Conservation (phyloP, 495 filamentous ascomycete genomes). For the Penicillium paradoxum region DNA sequence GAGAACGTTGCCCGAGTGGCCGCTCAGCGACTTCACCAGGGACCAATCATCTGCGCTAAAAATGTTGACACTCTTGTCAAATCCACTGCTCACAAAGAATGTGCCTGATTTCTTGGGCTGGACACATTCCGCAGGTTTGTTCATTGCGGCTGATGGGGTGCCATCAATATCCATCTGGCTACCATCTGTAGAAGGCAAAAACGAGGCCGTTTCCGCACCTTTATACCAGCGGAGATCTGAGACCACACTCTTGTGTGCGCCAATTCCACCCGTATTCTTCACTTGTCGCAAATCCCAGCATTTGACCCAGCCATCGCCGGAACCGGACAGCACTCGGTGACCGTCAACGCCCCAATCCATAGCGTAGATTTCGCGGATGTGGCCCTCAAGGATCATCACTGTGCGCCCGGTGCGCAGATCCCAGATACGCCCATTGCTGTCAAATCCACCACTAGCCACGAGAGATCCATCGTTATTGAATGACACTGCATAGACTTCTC, state of each 20-base stretch:
- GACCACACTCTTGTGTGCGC: slow-evolving; percentile 87
- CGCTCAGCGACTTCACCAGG: slow-evolving; percentile 77
- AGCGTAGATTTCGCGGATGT: slow-evolving; percentile 88
- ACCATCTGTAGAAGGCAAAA: slow-evolving; percentile 50
- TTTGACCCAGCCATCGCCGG: slow-evolving; percentile 93
- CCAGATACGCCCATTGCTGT: slow-evolving; percentile 95
- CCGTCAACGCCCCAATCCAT: slow-evolving; percentile 91
- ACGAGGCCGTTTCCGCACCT: slow-evolving; percentile 64
- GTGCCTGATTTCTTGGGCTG: slow-evolving; percentile 69
- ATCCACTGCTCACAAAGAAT: slow-evolving; percentile 84
- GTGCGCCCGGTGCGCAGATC: slow-evolving; percentile 91
- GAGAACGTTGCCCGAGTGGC: slow-evolving; percentile 86
- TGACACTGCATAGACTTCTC: slow-evolving; percentile 81
- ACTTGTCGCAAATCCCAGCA: slow-evolving; percentile 96
- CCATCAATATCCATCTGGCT: slow-evolving; percentile 52
- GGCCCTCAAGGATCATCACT: slow-evolving; percentile 92
- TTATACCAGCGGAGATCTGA: slow-evolving; percentile 94
- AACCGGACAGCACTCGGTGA: slow-evolving; percentile 79
- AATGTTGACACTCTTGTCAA: slow-evolving; percentile 93
- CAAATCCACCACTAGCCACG: slow-evolving; percentile 81
- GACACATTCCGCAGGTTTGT: slow-evolving; percentile 16
- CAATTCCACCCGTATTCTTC: slow-evolving; percentile 72
- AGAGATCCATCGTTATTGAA: slow-evolving; percentile 91
- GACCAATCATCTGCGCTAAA: slow-evolving; percentile 97
- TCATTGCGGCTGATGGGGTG: slow-evolving; percentile 14